phyloP scores from a whole-genome alignment of 257 asterid species.

The Capsicum rhomboideum region DNA sequence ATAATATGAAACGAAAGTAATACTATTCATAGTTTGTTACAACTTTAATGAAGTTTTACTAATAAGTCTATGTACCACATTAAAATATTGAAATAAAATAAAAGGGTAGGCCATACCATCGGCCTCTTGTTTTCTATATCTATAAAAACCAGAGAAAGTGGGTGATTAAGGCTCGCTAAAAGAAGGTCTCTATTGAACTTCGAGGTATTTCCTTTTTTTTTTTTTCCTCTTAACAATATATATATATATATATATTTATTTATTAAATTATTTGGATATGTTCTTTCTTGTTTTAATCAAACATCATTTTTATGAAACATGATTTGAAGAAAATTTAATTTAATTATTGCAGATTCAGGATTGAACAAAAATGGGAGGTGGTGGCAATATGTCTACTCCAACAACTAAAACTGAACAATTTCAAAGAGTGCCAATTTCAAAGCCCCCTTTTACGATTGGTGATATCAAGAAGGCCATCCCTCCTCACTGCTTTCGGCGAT shows the following conservation, averaged over 20 bases:
- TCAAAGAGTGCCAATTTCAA: not conserved
- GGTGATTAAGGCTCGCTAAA: not conserved
- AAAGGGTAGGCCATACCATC: not conserved
- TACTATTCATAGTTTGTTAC: not conserved
- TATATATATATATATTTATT: too few species aligned
- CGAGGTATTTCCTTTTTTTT: not conserved
- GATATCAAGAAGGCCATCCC: constrained; percentile 9
- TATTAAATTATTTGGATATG: too few species aligned
- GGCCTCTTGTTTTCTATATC: not conserved
- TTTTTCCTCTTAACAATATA: too few species aligned
- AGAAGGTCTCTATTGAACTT: not conserved
- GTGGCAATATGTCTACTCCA: not conserved
- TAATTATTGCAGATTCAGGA: not conserved
- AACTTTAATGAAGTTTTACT: not conserved
- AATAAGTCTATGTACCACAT: not conserved
- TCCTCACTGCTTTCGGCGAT: not conserved
- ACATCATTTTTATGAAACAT: too few species aligned
- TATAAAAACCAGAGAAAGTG: not conserved
- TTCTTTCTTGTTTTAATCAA: too few species aligned
- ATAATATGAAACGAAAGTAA: too few species aligned
- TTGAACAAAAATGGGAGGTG: not conserved
- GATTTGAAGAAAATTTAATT: too few species aligned
- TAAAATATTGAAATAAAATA: not conserved
- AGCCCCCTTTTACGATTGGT: constrained; percentile 1
- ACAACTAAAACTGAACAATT: not conserved